Base-by-base conservation (phyloP, 208 protist species). In the Crithidia sp. region DNA sequence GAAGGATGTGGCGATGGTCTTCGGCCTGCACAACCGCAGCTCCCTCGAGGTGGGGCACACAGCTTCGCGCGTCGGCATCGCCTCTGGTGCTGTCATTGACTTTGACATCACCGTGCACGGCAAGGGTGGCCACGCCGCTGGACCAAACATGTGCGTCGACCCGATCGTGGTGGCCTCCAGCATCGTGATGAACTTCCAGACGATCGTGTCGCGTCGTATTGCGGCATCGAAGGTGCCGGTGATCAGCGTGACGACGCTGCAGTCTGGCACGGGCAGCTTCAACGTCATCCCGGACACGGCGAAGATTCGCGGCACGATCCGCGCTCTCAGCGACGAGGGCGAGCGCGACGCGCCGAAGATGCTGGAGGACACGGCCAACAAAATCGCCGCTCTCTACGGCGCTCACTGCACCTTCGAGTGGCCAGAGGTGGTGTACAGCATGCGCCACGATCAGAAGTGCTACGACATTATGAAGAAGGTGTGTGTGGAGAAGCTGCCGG, bases 41-140 rank as follows among this genome's bases (percentile, higher is more conserved):
- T 19, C 52, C 44, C 36, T 83, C 0, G 47, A 16, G 58, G 64
- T 68, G 39, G 71, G 68, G 0, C 81, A 69, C 41, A 70, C 79
- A 0, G 17, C 63, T 5, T 83, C 67, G 9, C 69, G 64, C 6
- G 16, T 43, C n/a, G 85, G 88, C 37, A 79, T 77, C 12, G 77
- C 84, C 60, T 82, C 77, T 37, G 77, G 80, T 36, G 77, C 83
- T 5, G 85, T 85, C 47, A 83, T 89, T 45, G 85, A 84, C 78
- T 89, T 87, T 69, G 85, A 86, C 53, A 87, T 93, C 60, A 75
- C 86, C 2, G 84, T 87, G 66, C 80, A 81, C 64, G 85, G 85
- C 44, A 82, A 69, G 13, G 83, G 88, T 65, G 79, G 83, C 16
- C 85, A 93, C 58, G 85, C 88, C 10, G 81, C 83, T 2, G 66